phyloP scores from a whole-genome alignment of 768 basidiomycete species.

The Epithele typhae region DNA sequence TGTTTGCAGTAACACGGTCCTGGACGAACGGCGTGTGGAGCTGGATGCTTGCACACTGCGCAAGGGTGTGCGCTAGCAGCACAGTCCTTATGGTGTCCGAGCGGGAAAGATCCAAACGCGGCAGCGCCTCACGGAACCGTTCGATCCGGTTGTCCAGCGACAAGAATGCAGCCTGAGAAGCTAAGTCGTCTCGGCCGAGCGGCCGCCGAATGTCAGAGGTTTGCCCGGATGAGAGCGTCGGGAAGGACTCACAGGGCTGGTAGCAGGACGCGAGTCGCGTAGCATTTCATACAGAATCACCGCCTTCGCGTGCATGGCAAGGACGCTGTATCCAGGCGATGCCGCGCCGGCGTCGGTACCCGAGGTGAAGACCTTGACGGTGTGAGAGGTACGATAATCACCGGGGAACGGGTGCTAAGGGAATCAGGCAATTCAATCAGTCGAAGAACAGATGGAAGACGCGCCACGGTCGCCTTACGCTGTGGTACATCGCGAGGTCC shows the following conservation, averaged over 20 bases:
- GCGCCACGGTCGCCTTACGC: conserved; percentile 16
- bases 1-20: conserved; percentile 10
- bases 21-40: conserved; percentile 23
- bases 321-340: conserved; percentile 29
- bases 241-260: conserved; percentile 23
- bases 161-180: conserved; percentile 21
- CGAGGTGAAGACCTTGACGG: conserved; percentile 45
- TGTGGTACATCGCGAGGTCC: conserved; percentile 29
- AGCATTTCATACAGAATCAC: conserved; percentile 57
- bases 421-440: conserved; percentile 21
- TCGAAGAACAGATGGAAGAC: conserved; percentile 25
- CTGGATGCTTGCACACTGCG: conserved; percentile 26
- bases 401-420: conserved; percentile 40
- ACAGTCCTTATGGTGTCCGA: conserved; percentile 16
- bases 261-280: conserved; percentile 43
- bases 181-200: conserved; percentile 10
- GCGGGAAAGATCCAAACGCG: conserved; percentile 14
- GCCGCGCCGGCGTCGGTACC: conserved; percentile 22
- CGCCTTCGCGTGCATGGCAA: conserved; percentile 48
- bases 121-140: conserved; percentile 21
- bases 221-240: background rate
- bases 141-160: conserved; percentile 27
- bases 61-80: conserved; percentile 24
- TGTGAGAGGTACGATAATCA: conserved; percentile 42
- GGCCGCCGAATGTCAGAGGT: conserved; percentile 1